Percentiles rank a stretch among this genome's conserved stretches.
Conservation (phyloP, 768 basidiomycete genomes). For the Suillus subalutaceus region DNA sequence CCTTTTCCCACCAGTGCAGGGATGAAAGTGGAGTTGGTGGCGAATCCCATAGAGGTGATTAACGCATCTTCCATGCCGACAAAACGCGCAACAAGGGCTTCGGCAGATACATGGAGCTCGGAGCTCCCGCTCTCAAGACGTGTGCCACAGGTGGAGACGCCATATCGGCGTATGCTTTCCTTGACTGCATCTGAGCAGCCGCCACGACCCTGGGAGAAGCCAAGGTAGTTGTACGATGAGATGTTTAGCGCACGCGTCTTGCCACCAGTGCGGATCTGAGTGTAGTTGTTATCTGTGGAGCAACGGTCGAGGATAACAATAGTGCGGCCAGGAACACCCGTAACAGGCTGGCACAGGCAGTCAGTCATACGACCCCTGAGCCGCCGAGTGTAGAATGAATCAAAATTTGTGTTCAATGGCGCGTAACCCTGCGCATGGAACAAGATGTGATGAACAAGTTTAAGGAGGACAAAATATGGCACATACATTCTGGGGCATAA, state of each 20-base stretch:
- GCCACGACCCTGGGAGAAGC: constrained; percentile 92
- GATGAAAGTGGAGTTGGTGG: constrained; percentile 91
- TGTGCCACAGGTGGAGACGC: constrained; percentile 74
- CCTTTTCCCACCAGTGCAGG: constrained; percentile 92
- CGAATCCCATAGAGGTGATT: constrained; percentile 93
- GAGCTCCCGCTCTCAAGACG: constrained; percentile 85
- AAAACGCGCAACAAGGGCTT: constrained; percentile 88
- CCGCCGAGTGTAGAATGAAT: constrained; percentile 98
- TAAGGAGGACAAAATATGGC: not conserved
- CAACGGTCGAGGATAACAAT: constrained; percentile 84
- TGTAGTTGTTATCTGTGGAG: constrained; percentile 80
- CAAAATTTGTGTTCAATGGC: constrained; percentile 95
- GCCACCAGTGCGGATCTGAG: constrained; percentile 74
- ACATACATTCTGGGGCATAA: constrained; percentile 78
- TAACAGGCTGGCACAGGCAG: constrained; percentile 91
- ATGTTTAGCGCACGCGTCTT: constrained; percentile 92
- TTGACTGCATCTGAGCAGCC: constrained; percentile 95
- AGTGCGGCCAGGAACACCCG: constrained; percentile 94
- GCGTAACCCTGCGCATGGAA: constrained; percentile 77
- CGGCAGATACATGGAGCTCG: constrained; percentile 82
- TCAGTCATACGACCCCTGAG: constrained; percentile 94
- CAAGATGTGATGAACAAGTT: constrained; percentile 7
- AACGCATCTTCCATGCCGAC: constrained; percentile 89
- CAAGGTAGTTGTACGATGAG: constrained; percentile 98
- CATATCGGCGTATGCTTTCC: constrained; percentile 78